Conservation (phyloP, 164 flowering plant genomes). For the Vitis labrusca region DNA sequence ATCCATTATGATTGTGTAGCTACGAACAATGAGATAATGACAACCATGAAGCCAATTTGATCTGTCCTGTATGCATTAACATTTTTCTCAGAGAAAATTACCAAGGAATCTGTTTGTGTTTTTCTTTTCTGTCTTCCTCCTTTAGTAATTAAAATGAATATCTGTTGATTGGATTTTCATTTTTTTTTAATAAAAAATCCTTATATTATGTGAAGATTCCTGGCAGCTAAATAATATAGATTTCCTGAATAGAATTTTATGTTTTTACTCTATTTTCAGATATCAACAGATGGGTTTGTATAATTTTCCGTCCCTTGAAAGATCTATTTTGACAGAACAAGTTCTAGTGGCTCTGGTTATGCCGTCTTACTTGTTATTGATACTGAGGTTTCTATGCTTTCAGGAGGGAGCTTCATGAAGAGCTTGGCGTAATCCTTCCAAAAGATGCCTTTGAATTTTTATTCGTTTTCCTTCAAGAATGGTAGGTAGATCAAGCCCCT, state of each 20-base stretch:
- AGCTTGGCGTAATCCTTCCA: slow-evolving; percentile 81
- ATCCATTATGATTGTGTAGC: no score
- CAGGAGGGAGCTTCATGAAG: slow-evolving; percentile 97
- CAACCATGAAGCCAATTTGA: no score
- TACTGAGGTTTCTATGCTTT: slow-evolving; percentile 15
- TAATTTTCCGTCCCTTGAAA: not conserved
- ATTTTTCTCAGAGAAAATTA: no score
- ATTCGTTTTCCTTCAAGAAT: slow-evolving; percentile 67
- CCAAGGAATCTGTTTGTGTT: no score
- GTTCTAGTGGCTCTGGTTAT: not conserved
- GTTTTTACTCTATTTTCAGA: not conserved
- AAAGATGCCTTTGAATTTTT: slow-evolving; percentile 87
- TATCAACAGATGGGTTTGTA: not conserved
- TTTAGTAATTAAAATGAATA: no score
- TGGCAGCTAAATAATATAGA: not conserved
- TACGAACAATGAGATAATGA: no score
- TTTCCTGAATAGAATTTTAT: not conserved
- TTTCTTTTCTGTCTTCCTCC: no score
- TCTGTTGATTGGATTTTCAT: no score
- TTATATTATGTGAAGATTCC: no score
- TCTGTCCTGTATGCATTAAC: no score
- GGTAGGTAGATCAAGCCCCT: slow-evolving; percentile 45
- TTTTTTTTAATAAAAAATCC: no score
- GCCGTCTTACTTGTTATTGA: not conserved
- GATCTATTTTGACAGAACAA: not conserved